Base-by-base conservation (phyloP, 768 basidiomycete species). In the Dentipellis fragilis region DNA sequence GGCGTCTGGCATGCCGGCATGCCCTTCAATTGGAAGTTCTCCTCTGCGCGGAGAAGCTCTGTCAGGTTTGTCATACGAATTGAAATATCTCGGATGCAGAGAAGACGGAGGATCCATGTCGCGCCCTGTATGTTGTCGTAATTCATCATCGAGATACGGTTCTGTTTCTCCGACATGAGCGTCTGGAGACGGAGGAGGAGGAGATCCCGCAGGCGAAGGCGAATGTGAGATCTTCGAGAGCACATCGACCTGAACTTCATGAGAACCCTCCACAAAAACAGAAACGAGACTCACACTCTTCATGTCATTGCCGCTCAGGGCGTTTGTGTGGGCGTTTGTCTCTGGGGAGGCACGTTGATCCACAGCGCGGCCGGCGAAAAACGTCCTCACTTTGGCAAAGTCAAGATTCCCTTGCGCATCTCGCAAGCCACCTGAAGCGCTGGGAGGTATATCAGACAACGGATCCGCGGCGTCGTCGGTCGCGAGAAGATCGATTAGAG, bases 401-500 rank as follows among this genome's bases (percentile, higher is more conserved):
- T 62, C 61, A 21, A 62, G 57, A 45, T 56, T 58, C 36, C 61
- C 61, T 10, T 35, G 38, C 19, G 34, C 19, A 6, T 62, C 59
- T 56, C 61, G 34, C 45, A 62, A 52, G 17, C 39, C 61, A 9
- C 10, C 52, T 6, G 56, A 54, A 36, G 53, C 10, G 12, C 40
- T 16, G 10, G 57, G 52, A 46, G 14, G 45, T 8, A 47, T 55
- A 39, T 61, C 52, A 14, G 47, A 51, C 38, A 54, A 51, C 11
- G 56, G 54, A 54, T 61, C 52, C 8, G 52, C 57, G 19, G 34
- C 21, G 14, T 62, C 62, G 11, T 57, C 58, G 17, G 57, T 59
- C 23, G 60, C 62, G n/a, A 62, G 45, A 12, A 62, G 48, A 42
- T 62, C 62, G 14, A 62, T 54, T 10, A 62, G 58, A 21, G 61